Evolutionary conservation across 2,329 filamentous ascomycete genomes (phyloP), one percentile per base, ranked within the genome.

Genomic region (Phoma sp.): DNA sequence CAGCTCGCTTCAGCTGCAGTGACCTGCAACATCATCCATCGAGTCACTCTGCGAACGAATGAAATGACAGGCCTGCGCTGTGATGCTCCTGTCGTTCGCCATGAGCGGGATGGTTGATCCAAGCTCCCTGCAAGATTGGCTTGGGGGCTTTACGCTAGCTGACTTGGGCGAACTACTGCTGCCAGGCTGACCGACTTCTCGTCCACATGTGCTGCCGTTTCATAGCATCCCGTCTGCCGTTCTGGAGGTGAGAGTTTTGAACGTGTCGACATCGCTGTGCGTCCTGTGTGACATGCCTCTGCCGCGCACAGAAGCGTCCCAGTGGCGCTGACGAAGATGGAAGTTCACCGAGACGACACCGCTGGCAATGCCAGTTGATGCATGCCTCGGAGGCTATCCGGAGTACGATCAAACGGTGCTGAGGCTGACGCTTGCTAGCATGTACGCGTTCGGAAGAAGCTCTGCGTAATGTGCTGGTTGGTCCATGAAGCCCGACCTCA

Each of bases 131-230:
- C 60, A 47, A 47, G 36, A 56, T 59, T 47, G 34, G 53, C 26
- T 52, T 57, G 36, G 56, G 56, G 59, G 65, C 61, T 47, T 59
- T 40, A 15, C 37, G 36, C 64, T 69, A 70, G 40, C 67, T 59
- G 18, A 6, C 54, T 57, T 5, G 25, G 40, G 60, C 45, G 28
- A 18, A 56, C 47, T 48, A 53, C 55, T 21, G 58, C 55, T 56
- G 61, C 51, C 51, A 65, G 62, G 64, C 64, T 70, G 68, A 73
- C 69, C 68, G 68, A 72, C 68, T 70, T 61, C 59, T 67, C 32
- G 53, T 52, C 53, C 50, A 47, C 26, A 32, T 33, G 18, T 33
- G 28, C 32, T 34, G 38, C 39, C 39, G 40, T 10, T 30, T 9
- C 26, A 33, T 33, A 28, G 51, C 51, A 6, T 18, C 34, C 11